phyloP scores from a whole-genome alignment of 2,329 filamentous ascomycete genomes.

The Fusarium concolor region DNA sequence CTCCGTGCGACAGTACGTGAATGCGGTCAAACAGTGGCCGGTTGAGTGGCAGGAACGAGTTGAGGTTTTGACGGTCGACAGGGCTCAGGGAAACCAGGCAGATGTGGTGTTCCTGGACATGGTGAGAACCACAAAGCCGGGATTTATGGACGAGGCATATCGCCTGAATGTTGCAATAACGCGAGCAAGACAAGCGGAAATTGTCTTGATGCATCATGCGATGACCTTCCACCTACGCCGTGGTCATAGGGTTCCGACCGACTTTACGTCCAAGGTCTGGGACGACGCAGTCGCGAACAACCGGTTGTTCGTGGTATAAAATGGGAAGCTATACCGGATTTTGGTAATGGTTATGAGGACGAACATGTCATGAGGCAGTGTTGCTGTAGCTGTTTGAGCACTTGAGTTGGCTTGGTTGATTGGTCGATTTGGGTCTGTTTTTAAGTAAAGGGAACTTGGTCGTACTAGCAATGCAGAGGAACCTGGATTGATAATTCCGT shows the following conservation, averaged over 20 bases:
- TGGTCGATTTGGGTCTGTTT: conserved; percentile 20
- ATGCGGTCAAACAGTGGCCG: conserved; percentile 46
- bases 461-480: background rate
- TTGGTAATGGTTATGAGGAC: background rate
- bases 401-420: conserved; percentile 9
- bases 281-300: conserved; percentile 44
- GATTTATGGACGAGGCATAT: conserved; percentile 58
- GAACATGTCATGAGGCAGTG: background rate
- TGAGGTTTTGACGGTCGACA: conserved; percentile 58
- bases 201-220: conserved; percentile 57
- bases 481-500: background rate
- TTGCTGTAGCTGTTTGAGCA: conserved; percentile 8
- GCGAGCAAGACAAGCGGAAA: conserved; percentile 57
- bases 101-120: conserved; percentile 62
- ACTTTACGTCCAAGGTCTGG: conserved; percentile 49
- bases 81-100: conserved; percentile 60
- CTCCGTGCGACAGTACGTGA: conserved; percentile 52
- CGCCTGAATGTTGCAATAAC: conserved; percentile 61
- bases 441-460: background rate
- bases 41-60: conserved; percentile 48
- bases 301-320: conserved; percentile 40
- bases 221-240: conserved; percentile 47
- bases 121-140: conserved; percentile 54
- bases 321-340: background rate
- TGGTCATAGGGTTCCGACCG: conserved; percentile 27